Evolutionary conservation across 257 asterid genomes (phyloP).

Genomic region (Salvia rosmarinus): DNA sequence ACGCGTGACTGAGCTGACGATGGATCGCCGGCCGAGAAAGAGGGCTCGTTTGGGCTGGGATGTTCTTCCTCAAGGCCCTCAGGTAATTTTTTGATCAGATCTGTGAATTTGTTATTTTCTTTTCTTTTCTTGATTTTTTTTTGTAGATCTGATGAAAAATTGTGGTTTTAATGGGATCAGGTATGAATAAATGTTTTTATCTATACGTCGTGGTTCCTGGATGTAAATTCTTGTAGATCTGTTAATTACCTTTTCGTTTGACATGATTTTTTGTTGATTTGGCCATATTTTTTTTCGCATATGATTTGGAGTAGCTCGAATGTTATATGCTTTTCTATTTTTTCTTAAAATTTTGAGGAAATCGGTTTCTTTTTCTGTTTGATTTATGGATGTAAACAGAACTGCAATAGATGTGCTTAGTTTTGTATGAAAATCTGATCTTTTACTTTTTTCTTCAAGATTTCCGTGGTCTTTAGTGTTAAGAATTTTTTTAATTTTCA

Average conservation of each 20-base stretch:
- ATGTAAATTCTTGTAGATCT: conserved; percentile 15
- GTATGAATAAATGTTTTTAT: conserved; percentile 35
- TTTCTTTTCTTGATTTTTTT: background rate
- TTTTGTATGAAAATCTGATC: background rate
- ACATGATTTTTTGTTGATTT: background rate
- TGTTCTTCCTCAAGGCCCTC: conserved; percentile 66
- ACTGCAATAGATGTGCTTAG: background rate
- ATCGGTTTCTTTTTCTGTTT: background rate
- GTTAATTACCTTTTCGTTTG: background rate
- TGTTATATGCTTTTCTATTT: background rate
- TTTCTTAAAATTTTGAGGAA: no score
- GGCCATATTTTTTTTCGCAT: background rate
- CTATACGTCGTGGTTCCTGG: background rate
- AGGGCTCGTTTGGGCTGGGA: conserved; percentile 94
- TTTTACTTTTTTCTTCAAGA: background rate
- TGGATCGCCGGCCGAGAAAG: conserved; percentile 83
- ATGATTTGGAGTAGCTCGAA: background rate
- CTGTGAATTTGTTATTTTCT: conserved; percentile 5
- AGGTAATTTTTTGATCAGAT: conserved; percentile 56
- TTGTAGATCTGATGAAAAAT: conserved; percentile 58
- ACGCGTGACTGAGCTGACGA: conserved; percentile 83
- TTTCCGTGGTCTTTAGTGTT: background rate
- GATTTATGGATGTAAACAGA: background rate
- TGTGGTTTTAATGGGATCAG: conserved; percentile 38
- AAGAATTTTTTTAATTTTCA: background rate